These are phyloP conservation scores for Xylariaceae sp. DNA, from an alignment of 2,329 filamentous ascomycete genomes.

Conservation along the genomic window DNA sequence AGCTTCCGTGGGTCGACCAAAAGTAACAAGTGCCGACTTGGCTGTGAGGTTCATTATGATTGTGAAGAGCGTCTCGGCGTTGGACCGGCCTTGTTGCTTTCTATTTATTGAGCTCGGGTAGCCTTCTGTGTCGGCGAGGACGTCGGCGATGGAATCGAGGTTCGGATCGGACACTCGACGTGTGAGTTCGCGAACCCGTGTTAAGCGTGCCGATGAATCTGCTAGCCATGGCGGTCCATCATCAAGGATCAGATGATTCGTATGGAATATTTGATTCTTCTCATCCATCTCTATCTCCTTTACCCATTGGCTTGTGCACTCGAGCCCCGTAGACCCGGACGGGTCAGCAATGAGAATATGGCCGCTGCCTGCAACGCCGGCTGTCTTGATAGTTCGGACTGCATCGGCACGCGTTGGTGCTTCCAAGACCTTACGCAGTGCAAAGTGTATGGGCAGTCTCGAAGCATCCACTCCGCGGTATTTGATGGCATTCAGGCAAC, in stretches of 20 bases:
- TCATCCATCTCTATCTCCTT: conserved; percentile 26
- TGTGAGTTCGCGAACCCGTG: conserved; percentile 25
- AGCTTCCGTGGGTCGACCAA: conserved; percentile 30
- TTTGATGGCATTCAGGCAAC: conserved; percentile 59
- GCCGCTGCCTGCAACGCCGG: conserved; percentile 46
- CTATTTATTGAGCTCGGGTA: conserved; percentile 30
- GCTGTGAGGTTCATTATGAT: conserved; percentile 30
- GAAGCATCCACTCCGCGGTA: conserved; percentile 49
- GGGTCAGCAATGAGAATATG: conserved; percentile 48
- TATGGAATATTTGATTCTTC: conserved; percentile 36
- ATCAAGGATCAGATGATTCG: conserved; percentile 40
- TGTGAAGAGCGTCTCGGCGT: conserved; percentile 30
- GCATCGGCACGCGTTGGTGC: conserved; percentile 44
- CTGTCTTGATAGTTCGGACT: conserved; percentile 36
- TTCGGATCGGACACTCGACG: conserved; percentile 10
- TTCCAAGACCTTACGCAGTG: conserved; percentile 53
- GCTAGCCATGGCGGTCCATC: conserved; percentile 30
- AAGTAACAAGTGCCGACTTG: conserved; percentile 25
- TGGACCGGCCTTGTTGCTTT: conserved; percentile 17
- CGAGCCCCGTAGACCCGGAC: conserved; percentile 39
- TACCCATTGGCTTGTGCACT: conserved; percentile 36
- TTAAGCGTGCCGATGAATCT: conserved; percentile 27
- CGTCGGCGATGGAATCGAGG: conserved; percentile 15
- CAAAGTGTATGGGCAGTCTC: conserved; percentile 58
- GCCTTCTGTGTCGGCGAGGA: conserved; percentile 28